Evolutionary conservation across 2,329 filamentous ascomycete species (phyloP).

Genomic region (Ceratocystis diversiconidia): DNA sequence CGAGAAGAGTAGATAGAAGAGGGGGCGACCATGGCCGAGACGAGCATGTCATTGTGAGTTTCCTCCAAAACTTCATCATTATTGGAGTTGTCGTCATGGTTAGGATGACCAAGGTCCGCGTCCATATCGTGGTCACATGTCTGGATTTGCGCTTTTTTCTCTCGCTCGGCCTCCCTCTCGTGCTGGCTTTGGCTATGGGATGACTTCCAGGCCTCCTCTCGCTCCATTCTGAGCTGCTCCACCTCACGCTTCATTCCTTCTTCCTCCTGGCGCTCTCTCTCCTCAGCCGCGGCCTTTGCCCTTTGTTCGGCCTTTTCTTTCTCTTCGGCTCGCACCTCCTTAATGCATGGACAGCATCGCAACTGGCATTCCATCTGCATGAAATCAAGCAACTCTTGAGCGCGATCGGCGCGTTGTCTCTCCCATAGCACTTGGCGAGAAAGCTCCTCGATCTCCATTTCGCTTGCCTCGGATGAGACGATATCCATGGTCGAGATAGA

Average conservation of each 20-base stretch:
- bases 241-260: conserved; percentile 18
- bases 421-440: conserved; percentile 41
- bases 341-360: conserved; percentile 39
- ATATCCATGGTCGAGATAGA: conserved; percentile 37
- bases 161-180: neutral
- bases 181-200: neutral
- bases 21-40: neutral
- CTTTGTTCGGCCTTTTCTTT: neutral
- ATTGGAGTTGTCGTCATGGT: neutral
- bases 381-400: conserved; percentile 61
- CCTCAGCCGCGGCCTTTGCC: neutral
- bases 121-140: neutral
- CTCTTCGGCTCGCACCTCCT: conserved; percentile 15
- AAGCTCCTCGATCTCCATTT: conserved; percentile 45
- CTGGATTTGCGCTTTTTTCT: neutral
- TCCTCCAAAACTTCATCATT: neutral
- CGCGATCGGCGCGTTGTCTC: conserved; percentile 50
- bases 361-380: conserved; percentile 61
- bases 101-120: neutral
- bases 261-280: conserved; percentile 2
- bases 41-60: neutral
- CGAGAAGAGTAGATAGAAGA: conserved; percentile 5
- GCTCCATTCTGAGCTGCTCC: conserved; percentile 14
- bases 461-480: conserved; percentile 39
- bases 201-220: conserved; percentile 6